phyloP scores from a whole-genome alignment of 345 rosid species.

The Psidium guajava region DNA sequence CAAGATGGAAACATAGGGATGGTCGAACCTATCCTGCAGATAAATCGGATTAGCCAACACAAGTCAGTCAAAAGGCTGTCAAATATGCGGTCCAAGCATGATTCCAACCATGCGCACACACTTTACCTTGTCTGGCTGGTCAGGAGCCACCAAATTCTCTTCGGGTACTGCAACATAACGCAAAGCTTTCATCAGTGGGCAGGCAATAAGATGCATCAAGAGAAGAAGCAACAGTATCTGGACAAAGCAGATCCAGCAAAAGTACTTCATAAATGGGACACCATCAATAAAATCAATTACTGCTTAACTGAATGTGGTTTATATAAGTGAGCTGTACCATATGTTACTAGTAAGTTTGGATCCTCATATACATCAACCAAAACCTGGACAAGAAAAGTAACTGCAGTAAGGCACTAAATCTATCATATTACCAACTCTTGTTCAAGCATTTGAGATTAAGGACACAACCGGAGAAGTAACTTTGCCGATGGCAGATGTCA shows the following conservation, averaged over 20 bases:
- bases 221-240: neutral
- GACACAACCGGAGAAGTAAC: neutral
- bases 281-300: neutral
- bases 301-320: neutral
- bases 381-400: slow-evolving; percentile 34
- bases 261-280: neutral
- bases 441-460: neutral
- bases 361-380: slow-evolving; percentile 66
- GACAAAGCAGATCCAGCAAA: neutral
- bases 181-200: neutral
- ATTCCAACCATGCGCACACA: neutral
- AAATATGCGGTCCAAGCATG: neutral
- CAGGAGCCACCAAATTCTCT: slow-evolving; percentile 63
- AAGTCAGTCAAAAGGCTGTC: neutral
- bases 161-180: slow-evolving; percentile 59
- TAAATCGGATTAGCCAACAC: neutral
- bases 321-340: slow-evolving; percentile 35
- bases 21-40: slow-evolving; percentile 80
- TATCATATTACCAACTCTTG: neutral
- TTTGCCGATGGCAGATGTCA: neutral
- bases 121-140: slow-evolving; percentile 54
- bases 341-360: slow-evolving; percentile 73
- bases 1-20: slow-evolving; percentile 71
- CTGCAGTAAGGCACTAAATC: neutral
- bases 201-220: neutral